Evolutionary conservation across 441 rosid species (phyloP).

Genomic region (Manihot esculenta): DNA sequence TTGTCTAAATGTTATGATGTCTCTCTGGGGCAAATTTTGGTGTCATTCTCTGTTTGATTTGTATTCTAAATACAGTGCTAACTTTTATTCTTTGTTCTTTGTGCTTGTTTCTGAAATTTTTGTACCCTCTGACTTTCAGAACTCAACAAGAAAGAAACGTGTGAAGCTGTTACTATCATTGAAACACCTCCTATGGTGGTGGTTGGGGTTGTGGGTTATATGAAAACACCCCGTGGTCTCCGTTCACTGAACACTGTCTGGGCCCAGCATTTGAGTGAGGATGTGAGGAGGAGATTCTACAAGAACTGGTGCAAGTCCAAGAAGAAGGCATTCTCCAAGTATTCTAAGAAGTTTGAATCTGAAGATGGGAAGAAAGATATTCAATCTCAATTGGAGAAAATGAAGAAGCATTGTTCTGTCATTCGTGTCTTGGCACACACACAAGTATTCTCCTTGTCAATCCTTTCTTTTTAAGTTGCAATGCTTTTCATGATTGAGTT

Average conservation of each 20-base stretch:
- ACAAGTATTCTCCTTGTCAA: constrained; percentile 6
- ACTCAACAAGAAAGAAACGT: constrained; percentile 90
- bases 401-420: constrained; percentile 67
- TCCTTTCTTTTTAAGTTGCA: neutral
- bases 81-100: too few species aligned
- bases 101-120: neutral
- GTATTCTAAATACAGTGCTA: too few species aligned
- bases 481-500: too few species aligned
- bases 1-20: too few species aligned
- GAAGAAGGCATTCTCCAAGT: constrained; percentile 84
- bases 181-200: constrained; percentile 84
- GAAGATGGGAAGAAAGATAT: constrained; percentile 72
- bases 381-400: constrained; percentile 66
- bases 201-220: constrained; percentile 81
- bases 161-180: constrained; percentile 78
- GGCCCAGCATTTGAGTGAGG: constrained; percentile 96
- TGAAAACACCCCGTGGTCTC: constrained; percentile 73
- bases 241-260: constrained; percentile 72
- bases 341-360: constrained; percentile 53
- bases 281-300: constrained; percentile 79
- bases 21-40: too few species aligned
- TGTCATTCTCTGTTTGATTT: too few species aligned
- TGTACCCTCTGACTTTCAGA: constrained; percentile 18
- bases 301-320: constrained; percentile 90
- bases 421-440: constrained; percentile 84